Evolutionary conservation across 139 green algal species (phyloP), one percentile per base, ranked within the genome.

Genomic region (Chlamydomonas schloesseri): DNA sequence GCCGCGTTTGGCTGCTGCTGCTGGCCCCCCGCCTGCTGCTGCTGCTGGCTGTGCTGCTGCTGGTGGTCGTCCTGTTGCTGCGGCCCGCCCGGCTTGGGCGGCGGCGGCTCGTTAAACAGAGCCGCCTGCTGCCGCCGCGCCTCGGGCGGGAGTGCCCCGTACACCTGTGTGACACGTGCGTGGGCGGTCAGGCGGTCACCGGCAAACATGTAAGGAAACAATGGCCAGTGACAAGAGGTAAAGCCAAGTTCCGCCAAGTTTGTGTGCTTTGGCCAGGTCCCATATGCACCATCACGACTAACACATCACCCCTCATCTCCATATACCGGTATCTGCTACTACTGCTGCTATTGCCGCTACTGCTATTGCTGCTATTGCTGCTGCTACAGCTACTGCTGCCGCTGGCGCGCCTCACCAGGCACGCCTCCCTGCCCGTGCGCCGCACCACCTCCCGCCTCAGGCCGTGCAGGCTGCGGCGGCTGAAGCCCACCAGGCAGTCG

Each of bases 401-500:
- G n/a, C n/a, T n/a, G n/a, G n/a, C n/a, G n/a, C n/a, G n/a, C n/a
- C 71, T 37, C 58, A 88, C 82, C 82, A 88, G 21, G 60, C 58
- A 76, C 58, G 72, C 71, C 57, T 73, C 71, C 42, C 46, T 31
- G 21, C 50, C 70, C n/a, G 14, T 73, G 37, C 73, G 64, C 34
- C 83, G 50, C 74, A 65, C 31, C 73, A 88, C 87, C 73, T 90
- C 87, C 46, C 87, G 68, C 79, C 84, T 69, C 47, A 90, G 64
- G 34, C 26, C 87, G 29, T 90, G 87, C 87, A 90, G 77, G 1
- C 28, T 53, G 10, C 87, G 23, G 46, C 87, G 71, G 0, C 74
- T 88, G 89, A 99, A 99, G 34, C 96, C 97, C 26, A 99, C 97
- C 13, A 99, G 82, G 82, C 94, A 97, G 93, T 99, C 98, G 0